Base-by-base conservation (phyloP, 768 basidiomycete genomes). In the Phanerochaete sordida region DNA sequence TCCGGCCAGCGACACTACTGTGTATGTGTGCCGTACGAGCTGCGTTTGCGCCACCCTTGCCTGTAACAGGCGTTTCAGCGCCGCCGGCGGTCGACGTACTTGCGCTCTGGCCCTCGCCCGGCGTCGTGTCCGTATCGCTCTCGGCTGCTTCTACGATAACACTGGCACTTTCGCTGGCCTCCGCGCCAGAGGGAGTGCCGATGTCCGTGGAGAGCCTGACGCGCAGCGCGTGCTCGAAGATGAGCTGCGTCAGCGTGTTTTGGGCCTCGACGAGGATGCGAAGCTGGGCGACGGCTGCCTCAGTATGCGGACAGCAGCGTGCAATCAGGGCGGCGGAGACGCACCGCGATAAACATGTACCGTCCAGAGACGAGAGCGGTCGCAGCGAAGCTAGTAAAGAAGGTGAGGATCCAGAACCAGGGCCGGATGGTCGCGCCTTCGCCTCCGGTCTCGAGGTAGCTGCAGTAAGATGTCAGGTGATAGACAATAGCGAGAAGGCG, bases 1-100 rank as follows among this genome's bases (percentile, higher is more conserved):
- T 88, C 67, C 84, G 88, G 9, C 91, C 91, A 39, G 85, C 81
- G 23, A 91, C 72, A 66, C 87, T 87, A 9, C 73, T 73, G 12
- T n/a, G 12, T 13, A 21, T 54, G 15, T 21, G 24, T 3, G 39
- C 24, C 33, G 7, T 4, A 8, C 21, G 26, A 13, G 43, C 7
- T 15, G 44, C 23, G 19, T 13, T 15, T 4, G 15, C 27, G 19
- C 13, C n/a, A 24, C 23, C 26, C 23, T 43, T 33, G 33, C 13
- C 30, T 13, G 3, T 11, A n/a, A 28, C 30, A 21, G 27, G 4
- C 47, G 47, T 26, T 6, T 23, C 19, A 7, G 23, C 19, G 47
- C 47, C 47, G 13, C 19, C 24, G 6, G 5, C 47, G 21, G 23
- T 26, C 3, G 47, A 26, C 44, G n/a, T n/a, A 46, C 7, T 46